These are phyloP conservation scores for Boletus semigastroideus DNA, from an alignment of 1,284 basidiomycete genomes.

Conservation along the genomic window DNA sequence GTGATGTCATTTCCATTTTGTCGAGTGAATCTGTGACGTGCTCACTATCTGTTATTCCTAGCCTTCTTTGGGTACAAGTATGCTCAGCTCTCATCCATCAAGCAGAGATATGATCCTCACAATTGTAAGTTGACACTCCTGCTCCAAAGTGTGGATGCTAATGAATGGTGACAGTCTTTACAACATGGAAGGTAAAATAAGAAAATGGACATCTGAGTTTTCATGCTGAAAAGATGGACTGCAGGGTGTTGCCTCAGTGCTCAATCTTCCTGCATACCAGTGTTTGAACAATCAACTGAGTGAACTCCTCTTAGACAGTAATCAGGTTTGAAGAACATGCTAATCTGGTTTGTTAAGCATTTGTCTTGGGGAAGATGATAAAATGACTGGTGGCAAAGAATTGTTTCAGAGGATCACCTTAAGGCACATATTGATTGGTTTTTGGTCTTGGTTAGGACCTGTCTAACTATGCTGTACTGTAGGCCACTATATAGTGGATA, in stretches of 20 bases:
- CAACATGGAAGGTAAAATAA: neutral
- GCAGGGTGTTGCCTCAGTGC: conserved; percentile 17
- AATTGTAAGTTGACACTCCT: conserved; percentile 19
- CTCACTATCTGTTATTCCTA: neutral
- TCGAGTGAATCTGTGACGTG: neutral
- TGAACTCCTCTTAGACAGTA: neutral
- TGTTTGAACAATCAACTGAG: neutral
- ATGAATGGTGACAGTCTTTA: conserved; percentile 12
- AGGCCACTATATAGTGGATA: too few relatives aligned
- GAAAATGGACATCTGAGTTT: too few relatives aligned
- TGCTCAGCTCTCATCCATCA: conserved; percentile 19
- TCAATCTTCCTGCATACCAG: conserved; percentile 8
- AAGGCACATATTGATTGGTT: too few relatives aligned
- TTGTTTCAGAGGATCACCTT: too few relatives aligned
- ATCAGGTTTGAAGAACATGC: too few relatives aligned
- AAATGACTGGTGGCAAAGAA: too few relatives aligned
- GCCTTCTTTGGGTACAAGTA: conserved; percentile 31
- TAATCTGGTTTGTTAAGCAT: too few relatives aligned
- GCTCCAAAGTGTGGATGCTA: neutral
- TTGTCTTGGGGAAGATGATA: too few relatives aligned
- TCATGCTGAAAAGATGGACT: neutral
- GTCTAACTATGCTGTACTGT: too few relatives aligned
- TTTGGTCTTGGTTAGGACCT: too few relatives aligned
- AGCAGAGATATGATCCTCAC: conserved; percentile 24
- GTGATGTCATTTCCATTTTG: conserved; percentile 1